These are phyloP conservation scores for Aspergillus funiculosus DNA, from an alignment of 495 filamentous ascomycete genomes.

Conservation along the genomic window DNA sequence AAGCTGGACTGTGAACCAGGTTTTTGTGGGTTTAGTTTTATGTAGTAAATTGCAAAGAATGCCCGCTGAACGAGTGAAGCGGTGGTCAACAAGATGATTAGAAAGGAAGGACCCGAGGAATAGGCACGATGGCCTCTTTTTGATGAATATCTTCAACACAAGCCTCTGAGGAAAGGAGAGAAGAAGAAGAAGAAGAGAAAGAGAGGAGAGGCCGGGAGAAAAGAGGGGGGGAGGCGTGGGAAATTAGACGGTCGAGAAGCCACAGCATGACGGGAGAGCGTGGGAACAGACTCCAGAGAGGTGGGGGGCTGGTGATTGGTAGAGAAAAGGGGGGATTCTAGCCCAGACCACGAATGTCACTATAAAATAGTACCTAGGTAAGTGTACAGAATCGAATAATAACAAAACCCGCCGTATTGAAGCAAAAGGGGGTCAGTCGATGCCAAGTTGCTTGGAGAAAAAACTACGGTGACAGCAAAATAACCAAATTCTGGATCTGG, in stretches of 20 bases:
- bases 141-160: constrained; percentile 26
- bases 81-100: constrained; percentile 50
- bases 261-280: constrained; percentile 7
- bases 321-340: constrained; percentile 10
- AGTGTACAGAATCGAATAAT: background rate
- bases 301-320: constrained; percentile 14
- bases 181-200: constrained; percentile 34
- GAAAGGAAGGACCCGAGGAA: constrained; percentile 36
- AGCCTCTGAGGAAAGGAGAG: constrained; percentile 32
- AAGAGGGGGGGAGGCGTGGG: constrained; percentile 17
- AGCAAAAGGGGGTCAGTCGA: background rate
- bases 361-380: background rate
- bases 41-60: constrained; percentile 53
- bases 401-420: background rate
- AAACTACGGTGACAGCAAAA: background rate
- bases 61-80: constrained; percentile 98
- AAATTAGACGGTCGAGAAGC: constrained; percentile 12
- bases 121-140: constrained; percentile 48
- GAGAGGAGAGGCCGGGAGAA: constrained; percentile 23
- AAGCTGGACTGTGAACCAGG: background rate
- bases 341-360: constrained; percentile 1
- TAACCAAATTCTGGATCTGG: constrained; percentile 1
- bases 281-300: constrained; percentile 3
- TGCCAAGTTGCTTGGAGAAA: too few relatives aligned
- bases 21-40: constrained; percentile 5